These are phyloP conservation scores for Aspergillus luchuensis DNA, from an alignment of 2,329 filamentous ascomycete genomes.

Conservation along the genomic window DNA sequence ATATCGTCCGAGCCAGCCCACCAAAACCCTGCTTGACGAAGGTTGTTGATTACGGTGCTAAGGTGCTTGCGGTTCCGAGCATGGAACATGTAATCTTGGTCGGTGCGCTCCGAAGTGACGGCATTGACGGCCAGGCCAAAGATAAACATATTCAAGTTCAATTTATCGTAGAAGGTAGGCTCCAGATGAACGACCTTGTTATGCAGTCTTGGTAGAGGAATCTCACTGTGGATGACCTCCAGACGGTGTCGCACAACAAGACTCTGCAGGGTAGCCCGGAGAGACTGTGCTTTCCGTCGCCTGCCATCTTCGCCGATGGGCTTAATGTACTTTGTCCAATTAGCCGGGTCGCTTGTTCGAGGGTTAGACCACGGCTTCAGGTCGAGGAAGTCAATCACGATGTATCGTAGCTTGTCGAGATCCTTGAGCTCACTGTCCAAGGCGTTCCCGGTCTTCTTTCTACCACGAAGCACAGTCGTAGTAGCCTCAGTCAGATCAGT, in stretches of 20 bases:
- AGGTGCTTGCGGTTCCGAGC: slow-evolving; percentile 69
- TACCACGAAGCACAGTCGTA: slow-evolving; percentile 33
- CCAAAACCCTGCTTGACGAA: slow-evolving; percentile 84
- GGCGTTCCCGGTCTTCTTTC: slow-evolving; percentile 44
- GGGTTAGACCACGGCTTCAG: slow-evolving; percentile 77
- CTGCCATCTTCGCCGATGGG: slow-evolving; percentile 59
- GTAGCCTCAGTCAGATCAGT: slow-evolving; percentile 36
- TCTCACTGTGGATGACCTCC: slow-evolving; percentile 66
- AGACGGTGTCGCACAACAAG: slow-evolving; percentile 79
- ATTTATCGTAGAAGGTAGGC: slow-evolving; percentile 79
- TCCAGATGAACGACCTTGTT: slow-evolving; percentile 74
- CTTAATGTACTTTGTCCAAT: slow-evolving; percentile 75
- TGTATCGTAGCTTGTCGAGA: slow-evolving; percentile 65
- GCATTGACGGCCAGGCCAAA: slow-evolving; percentile 84
- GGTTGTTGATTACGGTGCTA: slow-evolving; percentile 70
- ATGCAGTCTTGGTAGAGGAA: slow-evolving; percentile 68
- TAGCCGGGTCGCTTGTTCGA: slow-evolving; percentile 58
- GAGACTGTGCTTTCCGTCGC: slow-evolving; percentile 45
- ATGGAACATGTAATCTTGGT: slow-evolving; percentile 88
- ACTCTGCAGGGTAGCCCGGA: slow-evolving; percentile 71
- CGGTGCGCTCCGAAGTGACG: slow-evolving; percentile 80
- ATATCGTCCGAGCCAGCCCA: slow-evolving; percentile 77
- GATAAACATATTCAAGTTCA: slow-evolving; percentile 81
- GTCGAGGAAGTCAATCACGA: slow-evolving; percentile 71
- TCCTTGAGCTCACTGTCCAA: slow-evolving; percentile 62